A percentile compares a stretch with the other conserved stretches of the same genome.
phyloP scores from a whole-genome alignment of 2,329 filamentous ascomycete genomes.

The Capronia coronata region DNA sequence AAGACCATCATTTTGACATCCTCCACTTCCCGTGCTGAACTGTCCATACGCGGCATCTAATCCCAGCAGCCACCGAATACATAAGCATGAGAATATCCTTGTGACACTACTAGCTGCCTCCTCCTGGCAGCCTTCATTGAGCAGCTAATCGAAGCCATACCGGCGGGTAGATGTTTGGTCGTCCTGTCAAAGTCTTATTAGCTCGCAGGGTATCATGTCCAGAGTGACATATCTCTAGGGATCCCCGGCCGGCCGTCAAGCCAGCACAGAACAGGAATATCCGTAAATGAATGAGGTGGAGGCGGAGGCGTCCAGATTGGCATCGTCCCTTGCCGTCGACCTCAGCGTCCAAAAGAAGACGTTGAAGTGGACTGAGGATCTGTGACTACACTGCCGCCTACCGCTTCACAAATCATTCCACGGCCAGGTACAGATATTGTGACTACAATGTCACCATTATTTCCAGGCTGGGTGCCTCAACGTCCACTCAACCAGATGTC shows the following conservation, averaged over 20 bases:
- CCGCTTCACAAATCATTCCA: conserved; percentile 20
- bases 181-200: not conserved
- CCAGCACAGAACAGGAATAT: not conserved
- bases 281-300: not conserved
- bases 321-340: not conserved
- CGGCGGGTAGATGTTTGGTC: not conserved
- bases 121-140: not conserved
- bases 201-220: not conserved
- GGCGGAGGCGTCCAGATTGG: not conserved
- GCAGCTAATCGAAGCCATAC: not conserved
- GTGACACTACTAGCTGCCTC: not conserved
- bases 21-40: not conserved
- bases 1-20: not conserved
- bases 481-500: conserved; percentile 11
- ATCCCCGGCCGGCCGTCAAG: not conserved
- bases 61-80: not conserved
- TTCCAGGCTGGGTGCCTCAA: conserved; percentile 10
- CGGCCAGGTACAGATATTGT: conserved; percentile 14
- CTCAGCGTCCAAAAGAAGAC: too few relatives aligned
- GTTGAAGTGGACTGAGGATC: too few relatives aligned
- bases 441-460: conserved; percentile 10
- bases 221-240: not conserved
- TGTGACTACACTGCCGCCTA: conserved; percentile 6
- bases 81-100: not conserved
- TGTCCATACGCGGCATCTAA: not conserved